Percentiles rank a stretch among this genome's conserved stretches.
Conservation (phyloP, 495 filamentous ascomycete species). For the Penicillium robsamsonii region DNA sequence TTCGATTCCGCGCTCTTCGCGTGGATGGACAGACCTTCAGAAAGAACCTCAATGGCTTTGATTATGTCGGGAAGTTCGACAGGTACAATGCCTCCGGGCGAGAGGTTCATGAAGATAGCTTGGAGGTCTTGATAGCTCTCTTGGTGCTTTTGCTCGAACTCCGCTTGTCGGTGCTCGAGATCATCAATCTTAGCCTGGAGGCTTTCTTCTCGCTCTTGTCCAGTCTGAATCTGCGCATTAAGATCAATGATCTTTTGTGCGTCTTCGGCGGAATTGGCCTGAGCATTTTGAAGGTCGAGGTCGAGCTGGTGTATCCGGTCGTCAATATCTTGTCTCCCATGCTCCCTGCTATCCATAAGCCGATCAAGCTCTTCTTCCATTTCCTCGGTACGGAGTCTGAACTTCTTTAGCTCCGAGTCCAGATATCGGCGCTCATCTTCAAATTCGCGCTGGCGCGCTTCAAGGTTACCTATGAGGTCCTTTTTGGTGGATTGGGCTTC, state of each 20-base stretch:
- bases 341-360: conserved; percentile 75
- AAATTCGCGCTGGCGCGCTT: conserved; percentile 86
- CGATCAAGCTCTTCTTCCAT: conserved; percentile 87
- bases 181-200: conserved; percentile 48
- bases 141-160: conserved; percentile 49
- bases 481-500: conserved; percentile 88
- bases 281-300: conserved; percentile 63
- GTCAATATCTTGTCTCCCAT: conserved; percentile 68
- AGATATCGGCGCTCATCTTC: conserved; percentile 76
- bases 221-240: conserved; percentile 51
- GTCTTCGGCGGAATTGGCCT: conserved; percentile 56
- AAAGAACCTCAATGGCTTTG: conserved; percentile 61
- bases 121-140: conserved; percentile 56
- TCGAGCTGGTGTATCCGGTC: conserved; percentile 67
- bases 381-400: conserved; percentile 76
- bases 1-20: conserved; percentile 41
- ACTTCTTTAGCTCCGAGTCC: conserved; percentile 70
- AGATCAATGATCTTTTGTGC: conserved; percentile 41
- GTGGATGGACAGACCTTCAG: conserved; percentile 54
- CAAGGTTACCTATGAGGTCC: conserved; percentile 91
- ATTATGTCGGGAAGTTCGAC: conserved; percentile 57
- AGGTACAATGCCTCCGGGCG: conserved; percentile 54
- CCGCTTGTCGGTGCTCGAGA: conserved; percentile 44
- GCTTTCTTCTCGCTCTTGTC: conserved; percentile 49
- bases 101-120: conserved; percentile 60